A percentile compares a stretch with the other conserved stretches of the same genome.
Conservation (phyloP, 2,329 filamentous ascomycete genomes). For the Grosmannia huntii region DNA sequence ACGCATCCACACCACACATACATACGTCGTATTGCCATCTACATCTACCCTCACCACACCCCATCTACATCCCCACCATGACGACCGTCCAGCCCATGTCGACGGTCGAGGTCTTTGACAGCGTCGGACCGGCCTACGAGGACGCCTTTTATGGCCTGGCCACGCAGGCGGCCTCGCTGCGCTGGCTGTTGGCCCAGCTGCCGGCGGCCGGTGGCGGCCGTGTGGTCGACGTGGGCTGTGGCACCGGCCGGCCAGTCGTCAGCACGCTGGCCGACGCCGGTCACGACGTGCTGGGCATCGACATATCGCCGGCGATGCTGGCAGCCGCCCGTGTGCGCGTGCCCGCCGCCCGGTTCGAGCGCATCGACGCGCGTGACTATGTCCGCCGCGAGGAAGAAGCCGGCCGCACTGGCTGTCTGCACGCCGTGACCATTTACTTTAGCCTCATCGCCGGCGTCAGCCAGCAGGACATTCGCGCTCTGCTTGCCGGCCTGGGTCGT, state of each 20-base stretch:
- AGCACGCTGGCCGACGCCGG: conserved; percentile 15
- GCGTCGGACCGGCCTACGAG: conserved; percentile 16
- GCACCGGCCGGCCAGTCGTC: conserved; percentile 17
- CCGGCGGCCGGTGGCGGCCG: conserved; percentile 1
- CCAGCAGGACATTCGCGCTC: conserved; percentile 14
- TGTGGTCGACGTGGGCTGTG: conserved; percentile 18
- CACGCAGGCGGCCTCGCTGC: conserved; percentile 13
- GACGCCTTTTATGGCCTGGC: conserved; percentile 15
- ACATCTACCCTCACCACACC: background rate
- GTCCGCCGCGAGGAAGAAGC: conserved; percentile 3
- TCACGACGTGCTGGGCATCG: conserved; percentile 18
- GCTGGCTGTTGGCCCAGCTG: conserved; percentile 15
- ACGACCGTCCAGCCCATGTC: conserved; percentile 6
- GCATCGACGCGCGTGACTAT: conserved; percentile 14
- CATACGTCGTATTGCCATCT: no score
- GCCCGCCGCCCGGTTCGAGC: conserved; percentile 15
- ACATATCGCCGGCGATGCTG: conserved; percentile 17
- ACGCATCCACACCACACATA: no score
- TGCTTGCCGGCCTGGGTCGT: conserved; percentile 14
- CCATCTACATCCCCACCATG: background rate
- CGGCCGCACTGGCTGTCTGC: conserved; percentile 4
- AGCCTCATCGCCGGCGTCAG: conserved; percentile 16
- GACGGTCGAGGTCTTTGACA: conserved; percentile 15
- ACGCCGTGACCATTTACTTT: conserved; percentile 17
- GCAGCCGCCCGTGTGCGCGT: conserved; percentile 14